Evolutionary conservation across 371 early-diverging fungal species (phyloP).

Genomic region (Circinella umbellata): DNA sequence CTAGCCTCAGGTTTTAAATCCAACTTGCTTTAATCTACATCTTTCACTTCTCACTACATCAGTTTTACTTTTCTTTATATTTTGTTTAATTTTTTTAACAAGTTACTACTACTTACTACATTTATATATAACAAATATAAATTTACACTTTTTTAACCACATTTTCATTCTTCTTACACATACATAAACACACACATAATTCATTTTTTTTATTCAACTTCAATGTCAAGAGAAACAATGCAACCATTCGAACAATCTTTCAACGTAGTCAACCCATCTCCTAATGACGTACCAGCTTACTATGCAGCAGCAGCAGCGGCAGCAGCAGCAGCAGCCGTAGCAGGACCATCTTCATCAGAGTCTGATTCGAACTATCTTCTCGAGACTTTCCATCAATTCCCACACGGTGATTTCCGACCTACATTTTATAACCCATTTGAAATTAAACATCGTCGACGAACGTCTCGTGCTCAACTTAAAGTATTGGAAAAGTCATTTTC

Average conservation of each 20-base stretch:
- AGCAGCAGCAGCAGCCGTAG: background rate
- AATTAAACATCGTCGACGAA: constrained; percentile 78
- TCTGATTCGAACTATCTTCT: constrained; percentile 28
- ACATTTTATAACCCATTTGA: constrained; percentile 81
- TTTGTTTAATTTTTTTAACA: background rate
- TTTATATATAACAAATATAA: no score
- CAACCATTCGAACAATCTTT: constrained; percentile 46
- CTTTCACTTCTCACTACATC: background rate
- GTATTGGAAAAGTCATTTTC: constrained; percentile 72
- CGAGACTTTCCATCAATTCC: constrained; percentile 55
- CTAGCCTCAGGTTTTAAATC: constrained; percentile 18
- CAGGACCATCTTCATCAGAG: background rate
- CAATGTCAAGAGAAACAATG: constrained; percentile 34
- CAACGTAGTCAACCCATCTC: constrained; percentile 6
- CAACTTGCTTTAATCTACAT: constrained; percentile 17
- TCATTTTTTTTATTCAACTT: constrained; percentile 8
- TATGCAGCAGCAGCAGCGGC: constrained; percentile 8
- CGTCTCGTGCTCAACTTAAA: constrained; percentile 72
- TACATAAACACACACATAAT: constrained; percentile 6
- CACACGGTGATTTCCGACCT: constrained; percentile 68
- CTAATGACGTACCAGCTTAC: constrained; percentile 7
- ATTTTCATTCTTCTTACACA: constrained; percentile 9
- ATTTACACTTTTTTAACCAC: constrained; percentile 4
- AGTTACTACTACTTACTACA: background rate
- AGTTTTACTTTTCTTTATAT: no score